phyloP scores from a whole-genome alignment of 192 early-diverging fungal genomes.

The Backusella liffmaniae region DNA sequence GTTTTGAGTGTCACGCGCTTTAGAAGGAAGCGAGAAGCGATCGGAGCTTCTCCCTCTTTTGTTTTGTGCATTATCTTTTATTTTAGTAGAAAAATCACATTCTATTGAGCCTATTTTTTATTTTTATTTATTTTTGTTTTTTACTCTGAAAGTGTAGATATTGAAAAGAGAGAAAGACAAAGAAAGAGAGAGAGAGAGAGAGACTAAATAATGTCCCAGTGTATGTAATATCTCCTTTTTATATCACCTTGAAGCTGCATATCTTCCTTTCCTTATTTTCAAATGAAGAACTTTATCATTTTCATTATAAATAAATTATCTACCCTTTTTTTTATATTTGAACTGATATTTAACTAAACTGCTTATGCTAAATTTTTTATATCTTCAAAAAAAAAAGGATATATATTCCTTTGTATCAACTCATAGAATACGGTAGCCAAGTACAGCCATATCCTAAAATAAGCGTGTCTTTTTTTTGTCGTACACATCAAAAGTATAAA shows the following conservation, averaged over 20 bases:
- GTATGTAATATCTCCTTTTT: background rate
- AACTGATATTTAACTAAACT: background rate
- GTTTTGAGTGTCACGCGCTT: conserved; percentile 2
- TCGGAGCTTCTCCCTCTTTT: background rate
- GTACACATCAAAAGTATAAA: no score
- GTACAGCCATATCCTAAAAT: no score
- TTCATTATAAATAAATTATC: background rate
- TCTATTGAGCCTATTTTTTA: background rate
- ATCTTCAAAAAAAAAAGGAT: no score
- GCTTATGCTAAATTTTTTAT: no score
- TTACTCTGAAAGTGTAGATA: background rate
- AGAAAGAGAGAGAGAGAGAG: background rate
- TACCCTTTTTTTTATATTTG: background rate
- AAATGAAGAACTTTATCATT: background rate
- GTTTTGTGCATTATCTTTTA: background rate
- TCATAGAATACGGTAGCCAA: no score
- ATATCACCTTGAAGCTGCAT: background rate
- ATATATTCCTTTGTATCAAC: no score
- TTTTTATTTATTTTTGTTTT: background rate
- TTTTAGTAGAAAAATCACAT: background rate
- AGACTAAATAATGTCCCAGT: background rate
- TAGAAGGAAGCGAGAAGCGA: background rate
- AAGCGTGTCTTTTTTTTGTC: no score
- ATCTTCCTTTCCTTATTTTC: background rate
- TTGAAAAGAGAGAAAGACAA: background rate